These are phyloP conservation scores for Saturnispora zaruensis DNA, from an alignment of 805 yeast genomes.

Conservation along the genomic window DNA sequence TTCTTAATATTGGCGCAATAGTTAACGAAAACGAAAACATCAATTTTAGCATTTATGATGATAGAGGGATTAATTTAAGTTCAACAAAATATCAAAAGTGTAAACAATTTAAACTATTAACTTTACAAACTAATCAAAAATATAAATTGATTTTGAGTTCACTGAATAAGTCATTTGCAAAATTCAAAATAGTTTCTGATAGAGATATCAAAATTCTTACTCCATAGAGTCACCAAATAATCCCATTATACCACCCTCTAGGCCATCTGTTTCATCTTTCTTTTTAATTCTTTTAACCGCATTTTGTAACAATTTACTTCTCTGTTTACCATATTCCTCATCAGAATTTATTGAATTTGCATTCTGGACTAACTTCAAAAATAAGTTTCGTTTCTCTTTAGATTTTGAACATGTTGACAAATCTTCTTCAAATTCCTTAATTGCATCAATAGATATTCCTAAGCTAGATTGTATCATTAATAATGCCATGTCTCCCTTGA, in stretches of 20 bases:
- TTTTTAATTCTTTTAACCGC: slow-evolving; percentile 10
- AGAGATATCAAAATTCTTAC: background rate
- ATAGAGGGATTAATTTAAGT: background rate
- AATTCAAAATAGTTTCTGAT: slow-evolving; percentile 1
- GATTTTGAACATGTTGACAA: slow-evolving; percentile 57
- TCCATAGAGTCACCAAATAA: slow-evolving; percentile 10
- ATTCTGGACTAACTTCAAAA: slow-evolving; percentile 59
- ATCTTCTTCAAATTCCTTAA: slow-evolving; percentile 55
- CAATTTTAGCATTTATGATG: background rate
- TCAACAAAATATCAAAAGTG: background rate
- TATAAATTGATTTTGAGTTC: slow-evolving; percentile 2
- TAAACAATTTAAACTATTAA: background rate
- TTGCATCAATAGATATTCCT: slow-evolving; percentile 44
- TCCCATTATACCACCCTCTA: slow-evolving; percentile 14
- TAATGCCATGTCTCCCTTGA: slow-evolving; percentile 62
- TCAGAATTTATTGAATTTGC: slow-evolving; percentile 43
- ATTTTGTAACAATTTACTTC: slow-evolving; percentile 12
- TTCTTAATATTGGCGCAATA: background rate
- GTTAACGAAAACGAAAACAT: background rate
- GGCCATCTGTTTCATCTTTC: slow-evolving; percentile 11
- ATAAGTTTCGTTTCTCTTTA: slow-evolving; percentile 72
- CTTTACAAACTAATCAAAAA: background rate
- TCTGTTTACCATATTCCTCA: slow-evolving; percentile 9
- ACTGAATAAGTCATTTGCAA: background rate
- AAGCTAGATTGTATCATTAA: slow-evolving; percentile 45